phyloP scores from a whole-genome alignment of 306 rosid genomes.

The Gillenia trifoliata region DNA sequence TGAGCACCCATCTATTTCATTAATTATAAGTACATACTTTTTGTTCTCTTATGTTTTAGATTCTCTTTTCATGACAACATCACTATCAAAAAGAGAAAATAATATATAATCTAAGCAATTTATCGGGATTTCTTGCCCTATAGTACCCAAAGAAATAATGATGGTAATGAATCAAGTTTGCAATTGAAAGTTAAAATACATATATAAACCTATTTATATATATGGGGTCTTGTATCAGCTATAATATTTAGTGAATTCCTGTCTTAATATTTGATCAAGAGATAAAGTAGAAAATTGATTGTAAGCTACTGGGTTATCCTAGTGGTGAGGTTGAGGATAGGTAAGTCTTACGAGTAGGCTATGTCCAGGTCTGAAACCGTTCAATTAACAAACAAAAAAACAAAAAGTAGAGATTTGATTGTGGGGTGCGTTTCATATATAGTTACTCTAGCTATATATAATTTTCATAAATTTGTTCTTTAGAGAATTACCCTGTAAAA shows the following conservation, averaged over 20 bases:
- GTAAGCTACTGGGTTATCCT: neutral
- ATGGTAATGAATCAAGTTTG: neutral
- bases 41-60: neutral
- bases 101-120: neutral
- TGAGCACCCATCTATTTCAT: too few species aligned
- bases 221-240: neutral
- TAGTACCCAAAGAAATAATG: neutral
- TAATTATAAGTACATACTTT: neutral
- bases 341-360: too few species aligned
- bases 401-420: neutral
- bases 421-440: neutral
- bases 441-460: too few species aligned
- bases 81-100: neutral
- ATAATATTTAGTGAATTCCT: neutral
- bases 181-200: neutral
- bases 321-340: neutral
- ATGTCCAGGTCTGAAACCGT: neutral
- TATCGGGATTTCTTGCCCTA: neutral
- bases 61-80: conserved; percentile 1
- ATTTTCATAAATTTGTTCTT: too few species aligned
- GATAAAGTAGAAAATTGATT: neutral
- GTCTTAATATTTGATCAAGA: neutral
- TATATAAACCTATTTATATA: neutral
- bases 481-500: too few species aligned
- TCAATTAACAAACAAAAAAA: neutral